Conservation (phyloP, 192 early-diverging fungal species). For the Coemansia sp. region DNA sequence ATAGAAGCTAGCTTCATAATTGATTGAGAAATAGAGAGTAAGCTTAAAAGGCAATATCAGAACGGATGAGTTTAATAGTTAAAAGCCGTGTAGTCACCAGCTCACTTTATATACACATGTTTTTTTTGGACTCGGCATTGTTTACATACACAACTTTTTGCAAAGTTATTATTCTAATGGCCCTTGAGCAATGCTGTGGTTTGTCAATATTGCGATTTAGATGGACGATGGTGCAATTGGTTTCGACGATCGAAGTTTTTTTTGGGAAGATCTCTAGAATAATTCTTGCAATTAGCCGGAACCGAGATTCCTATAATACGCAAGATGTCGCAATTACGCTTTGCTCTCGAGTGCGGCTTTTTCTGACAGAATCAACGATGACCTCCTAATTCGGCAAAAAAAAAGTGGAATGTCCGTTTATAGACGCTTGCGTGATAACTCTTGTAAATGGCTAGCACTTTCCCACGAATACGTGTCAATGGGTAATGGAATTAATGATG, state of each 20-base stretch:
- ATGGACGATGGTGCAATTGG: neutral
- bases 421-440: neutral
- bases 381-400: neutral
- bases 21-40: neutral
- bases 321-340: neutral
- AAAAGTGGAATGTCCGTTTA: neutral
- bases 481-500: neutral
- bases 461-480: neutral
- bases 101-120: neutral
- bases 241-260: neutral
- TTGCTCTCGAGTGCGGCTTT: neutral
- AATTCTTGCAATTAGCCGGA: neutral
- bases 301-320: neutral
- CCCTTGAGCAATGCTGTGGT: neutral
- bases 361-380: neutral
- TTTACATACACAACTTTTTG: neutral
- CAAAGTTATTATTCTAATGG: too few species aligned
- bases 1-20: neutral
- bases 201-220: conserved; percentile 5
- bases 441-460: neutral
- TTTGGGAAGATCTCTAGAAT: neutral
- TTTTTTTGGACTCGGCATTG: neutral
- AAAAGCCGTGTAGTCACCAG: neutral
- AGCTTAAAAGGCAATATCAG: neutral
- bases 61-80: neutral